phyloP scores from a whole-genome alignment of 352 stramenopile genomes.

The Phytophthora meadii region DNA sequence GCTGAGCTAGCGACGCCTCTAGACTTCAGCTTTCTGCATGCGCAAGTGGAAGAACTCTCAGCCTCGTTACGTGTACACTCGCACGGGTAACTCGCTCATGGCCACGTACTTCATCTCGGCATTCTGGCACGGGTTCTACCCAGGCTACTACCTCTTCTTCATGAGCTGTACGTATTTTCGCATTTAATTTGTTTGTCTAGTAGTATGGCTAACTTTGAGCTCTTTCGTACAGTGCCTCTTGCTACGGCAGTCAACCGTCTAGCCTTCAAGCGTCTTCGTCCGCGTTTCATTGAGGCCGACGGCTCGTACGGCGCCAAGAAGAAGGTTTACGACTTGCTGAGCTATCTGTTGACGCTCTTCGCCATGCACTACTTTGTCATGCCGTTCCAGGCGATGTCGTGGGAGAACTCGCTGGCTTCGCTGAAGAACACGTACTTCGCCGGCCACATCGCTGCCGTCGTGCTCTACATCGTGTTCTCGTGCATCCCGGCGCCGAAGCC shows the following conservation, averaged over 20 bases:
- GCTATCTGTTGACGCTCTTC: conserved; percentile 52
- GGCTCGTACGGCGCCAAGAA: conserved; percentile 56
- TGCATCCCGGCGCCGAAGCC: conserved; percentile 61
- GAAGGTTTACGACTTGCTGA: conserved; percentile 70
- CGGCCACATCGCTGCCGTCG: conserved; percentile 69
- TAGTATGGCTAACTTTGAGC: background rate
- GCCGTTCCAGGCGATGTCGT: conserved; percentile 77
- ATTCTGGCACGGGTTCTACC: conserved; percentile 99
- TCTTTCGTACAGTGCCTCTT: conserved; percentile 51
- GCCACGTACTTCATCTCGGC: conserved; percentile 96
- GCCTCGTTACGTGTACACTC: conserved; percentile 95
- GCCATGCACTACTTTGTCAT: conserved; percentile 79
- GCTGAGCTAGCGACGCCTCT: conserved; percentile 63
- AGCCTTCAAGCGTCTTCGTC: conserved; percentile 67
- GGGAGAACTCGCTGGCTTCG: conserved; percentile 66
- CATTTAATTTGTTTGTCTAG: no score
- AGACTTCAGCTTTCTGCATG: conserved; percentile 59
- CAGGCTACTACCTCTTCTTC: conserved; percentile 98
- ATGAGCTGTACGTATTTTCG: conserved; percentile 58
- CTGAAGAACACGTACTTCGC: conserved; percentile 76
- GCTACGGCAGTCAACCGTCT: conserved; percentile 76
- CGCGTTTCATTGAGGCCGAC: conserved; percentile 68
- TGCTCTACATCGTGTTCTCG: conserved; percentile 78
- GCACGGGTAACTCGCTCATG: conserved; percentile 92
- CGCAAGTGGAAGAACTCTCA: conserved; percentile 51